Conservation (phyloP, 2,329 filamentous ascomycete species). For the Aspergillus glaucus region DNA sequence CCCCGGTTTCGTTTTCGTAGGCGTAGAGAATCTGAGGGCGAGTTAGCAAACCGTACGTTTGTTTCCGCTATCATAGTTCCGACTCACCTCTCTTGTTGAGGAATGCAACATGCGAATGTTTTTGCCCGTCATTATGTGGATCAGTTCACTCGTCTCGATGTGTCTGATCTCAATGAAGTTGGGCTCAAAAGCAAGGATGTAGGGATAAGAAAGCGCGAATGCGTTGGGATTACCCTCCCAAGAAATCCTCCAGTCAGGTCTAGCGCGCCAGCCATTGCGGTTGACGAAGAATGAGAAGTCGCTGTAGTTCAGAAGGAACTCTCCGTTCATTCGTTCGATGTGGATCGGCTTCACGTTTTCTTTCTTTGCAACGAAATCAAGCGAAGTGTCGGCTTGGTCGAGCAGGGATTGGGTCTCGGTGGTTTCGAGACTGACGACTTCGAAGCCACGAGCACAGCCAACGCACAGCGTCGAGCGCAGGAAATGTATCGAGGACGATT, state of each 20-base stretch:
- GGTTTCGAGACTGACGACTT: constrained; percentile 92
- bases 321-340: constrained; percentile 92
- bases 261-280: constrained; percentile 91
- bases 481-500: constrained; percentile 98
- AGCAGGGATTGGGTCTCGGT: constrained; percentile 96
- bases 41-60: constrained; percentile 17
- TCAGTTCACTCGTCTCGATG: constrained; percentile 82
- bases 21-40: constrained; percentile 79
- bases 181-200: constrained; percentile 93
- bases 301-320: constrained; percentile 96
- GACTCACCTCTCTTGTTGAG: constrained; percentile 84
- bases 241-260: constrained; percentile 93
- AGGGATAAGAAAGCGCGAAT: constrained; percentile 93
- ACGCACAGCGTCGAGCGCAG: constrained; percentile 94
- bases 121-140: constrained; percentile 93
- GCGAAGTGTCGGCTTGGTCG: constrained; percentile 93
- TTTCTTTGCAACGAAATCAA: constrained; percentile 92
- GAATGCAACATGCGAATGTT: constrained; percentile 97
- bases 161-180: constrained; percentile 97
- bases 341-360: constrained; percentile 93
- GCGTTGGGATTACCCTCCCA: constrained; percentile 92
- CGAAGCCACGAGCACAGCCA: constrained; percentile 89
- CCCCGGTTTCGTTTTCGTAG: constrained; percentile 90
- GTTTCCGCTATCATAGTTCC: not conserved
- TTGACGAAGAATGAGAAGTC: constrained; percentile 99